Evolutionary conservation across 352 stramenopile species (phyloP), one percentile per base, ranked within the genome.

Genomic region (Phytophthora sansomeana): DNA sequence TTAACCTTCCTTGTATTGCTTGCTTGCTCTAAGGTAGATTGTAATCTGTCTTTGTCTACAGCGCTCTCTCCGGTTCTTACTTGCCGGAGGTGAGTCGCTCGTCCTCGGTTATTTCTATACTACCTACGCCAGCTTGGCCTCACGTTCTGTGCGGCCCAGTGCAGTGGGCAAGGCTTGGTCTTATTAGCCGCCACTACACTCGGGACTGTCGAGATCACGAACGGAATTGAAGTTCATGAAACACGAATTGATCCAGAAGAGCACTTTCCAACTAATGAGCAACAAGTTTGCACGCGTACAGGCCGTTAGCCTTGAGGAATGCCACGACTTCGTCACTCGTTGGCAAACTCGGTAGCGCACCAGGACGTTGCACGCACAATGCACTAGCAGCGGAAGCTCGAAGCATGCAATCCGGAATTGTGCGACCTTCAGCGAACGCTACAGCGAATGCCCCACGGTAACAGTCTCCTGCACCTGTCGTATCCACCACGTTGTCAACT

Each of bases 401-500:
- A 43, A 39, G 19, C 67, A 93, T 77, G 42, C 75, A 79, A 8
- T 89, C 72, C 4, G 69, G 47, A 4, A 91, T 49, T 11, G 47
- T 52, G 19, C 77, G 74, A 1, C 72, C 68, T 33, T 88, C 66
- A 10, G 78, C 74, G 21, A 83, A 62, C 6, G 71, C 67, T 11
- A 87, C 81, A 13, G 82, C 85, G 42, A 92, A 92, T 0, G 80
- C 83, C 0, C 67, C 81, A 21, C 83, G 81, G 52, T 86, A 93
- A 56, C 83, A 92, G 36, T 93, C 83, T 7, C 83, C 83, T 5
- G 85, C 81, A 10, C 85, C 83, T 1, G 85, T 93, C 0, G 81
- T 92, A 63, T 93, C 85, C 21, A 89, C 78, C 3, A 93, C 83
- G 2, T 74, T 74, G 28, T 85, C 63, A 6, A 81, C 80, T 26